These are phyloP conservation scores for Phylloporus rhodoxanthus DNA, from an alignment of 768 basidiomycete species.

Conservation along the genomic window DNA sequence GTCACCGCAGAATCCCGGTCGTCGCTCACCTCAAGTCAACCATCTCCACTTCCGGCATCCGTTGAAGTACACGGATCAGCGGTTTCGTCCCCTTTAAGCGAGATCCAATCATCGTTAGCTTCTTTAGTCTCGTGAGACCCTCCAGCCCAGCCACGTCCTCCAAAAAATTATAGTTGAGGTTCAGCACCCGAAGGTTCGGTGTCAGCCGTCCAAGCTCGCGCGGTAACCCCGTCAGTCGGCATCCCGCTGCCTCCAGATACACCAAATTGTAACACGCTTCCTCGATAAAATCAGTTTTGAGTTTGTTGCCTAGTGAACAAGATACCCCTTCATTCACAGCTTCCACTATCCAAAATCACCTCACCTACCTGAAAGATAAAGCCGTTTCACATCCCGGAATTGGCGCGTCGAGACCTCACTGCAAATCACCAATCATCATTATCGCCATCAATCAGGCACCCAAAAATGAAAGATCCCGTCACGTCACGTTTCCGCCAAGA, in stretches of 20 bases:
- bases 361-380: conserved; percentile 87
- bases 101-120: conserved; percentile 82
- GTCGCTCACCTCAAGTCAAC: conserved; percentile 77
- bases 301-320: conserved; percentile 59
- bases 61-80: conserved; percentile 63
- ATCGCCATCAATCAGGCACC: conserved; percentile 33
- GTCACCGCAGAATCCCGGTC: conserved; percentile 8
- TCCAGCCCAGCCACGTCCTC: conserved; percentile 63
- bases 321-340: conserved; percentile 18
- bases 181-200: conserved; percentile 86
- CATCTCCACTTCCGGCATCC: conserved; percentile 79
- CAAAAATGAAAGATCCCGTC: conserved; percentile 35
- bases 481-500: conserved; percentile 23
- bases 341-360: conserved; percentile 12
- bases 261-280: conserved; percentile 83
- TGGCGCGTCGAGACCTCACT: conserved; percentile 50
- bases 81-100: conserved; percentile 70
- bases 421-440: conserved; percentile 30
- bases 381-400: conserved; percentile 84
- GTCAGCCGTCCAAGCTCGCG: conserved; percentile 52
- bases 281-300: conserved; percentile 53
- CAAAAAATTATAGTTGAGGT: conserved; percentile 96
- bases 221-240: conserved; percentile 76
- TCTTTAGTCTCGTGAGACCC: conserved; percentile 70
- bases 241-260: conserved; percentile 89